These are phyloP conservation scores for Sistotremastrum niveocremeum DNA, from an alignment of 768 basidiomycete species.

Conservation along the genomic window DNA sequence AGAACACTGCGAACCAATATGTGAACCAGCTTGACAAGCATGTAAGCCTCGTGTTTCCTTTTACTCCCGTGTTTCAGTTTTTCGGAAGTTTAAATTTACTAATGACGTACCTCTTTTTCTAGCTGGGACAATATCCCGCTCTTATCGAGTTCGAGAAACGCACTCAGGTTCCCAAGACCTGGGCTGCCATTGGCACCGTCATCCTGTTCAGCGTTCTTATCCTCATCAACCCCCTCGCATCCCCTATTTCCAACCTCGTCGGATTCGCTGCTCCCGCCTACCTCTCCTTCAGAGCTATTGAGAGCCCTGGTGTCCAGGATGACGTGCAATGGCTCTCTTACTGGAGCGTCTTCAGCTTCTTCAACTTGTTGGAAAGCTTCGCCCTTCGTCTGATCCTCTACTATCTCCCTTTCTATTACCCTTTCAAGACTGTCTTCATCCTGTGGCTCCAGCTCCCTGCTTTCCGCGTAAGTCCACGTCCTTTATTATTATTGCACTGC, in stretches of 20 bases:
- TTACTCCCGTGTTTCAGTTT: neutral
- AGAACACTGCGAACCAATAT: constrained; percentile 73
- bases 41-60: constrained; percentile 33
- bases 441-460: constrained; percentile 84
- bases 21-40: constrained; percentile 91
- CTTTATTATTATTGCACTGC: neutral
- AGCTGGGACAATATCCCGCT: constrained; percentile 80
- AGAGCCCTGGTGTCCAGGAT: constrained; percentile 67
- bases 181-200: constrained; percentile 64
- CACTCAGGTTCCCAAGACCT: constrained; percentile 88
- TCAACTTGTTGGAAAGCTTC: constrained; percentile 86
- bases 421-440: constrained; percentile 83
- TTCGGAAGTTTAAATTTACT: constrained; percentile 2
- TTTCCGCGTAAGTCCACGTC: constrained; percentile 51
- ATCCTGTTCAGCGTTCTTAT: constrained; percentile 59
- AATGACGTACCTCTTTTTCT: constrained; percentile 9
- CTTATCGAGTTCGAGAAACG: constrained; percentile 76
- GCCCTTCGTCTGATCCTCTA: constrained; percentile 76
- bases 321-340: constrained; percentile 96
- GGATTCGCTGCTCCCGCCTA: constrained; percentile 93
- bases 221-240: constrained; percentile 82
- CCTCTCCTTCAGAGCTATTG: constrained; percentile 90
- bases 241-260: constrained; percentile 85
- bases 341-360: constrained; percentile 90
- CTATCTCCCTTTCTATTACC: constrained; percentile 91